Evolutionary conservation across 1,284 basidiomycete genomes (phyloP), one percentile per base, ranked within the genome.

Genomic region (Cryptococcus sp.): DNA sequence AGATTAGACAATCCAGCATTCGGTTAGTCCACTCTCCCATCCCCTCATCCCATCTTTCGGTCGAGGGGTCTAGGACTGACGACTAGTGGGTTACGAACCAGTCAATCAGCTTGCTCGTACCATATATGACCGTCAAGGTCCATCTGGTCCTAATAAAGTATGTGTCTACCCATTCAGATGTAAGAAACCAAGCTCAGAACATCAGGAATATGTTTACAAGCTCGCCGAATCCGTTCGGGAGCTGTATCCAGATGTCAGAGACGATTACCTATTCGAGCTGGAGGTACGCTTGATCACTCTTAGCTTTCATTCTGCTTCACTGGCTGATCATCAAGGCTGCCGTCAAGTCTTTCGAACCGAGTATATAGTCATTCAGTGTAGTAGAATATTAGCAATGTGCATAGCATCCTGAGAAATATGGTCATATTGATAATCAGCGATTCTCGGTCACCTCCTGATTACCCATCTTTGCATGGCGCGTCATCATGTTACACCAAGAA

Each of bases 131-230:
- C 55, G 67, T 23, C 10, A 48, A 24, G 70, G 70, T 10, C 70
- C 70, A 10, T 73, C 70, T 4, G 70, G 70, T 3, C 63, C 61
- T 1, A 73, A 73, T 52, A 67, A 61, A 41, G 70, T 66, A 39
- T 25, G 67, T 53, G 0, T 9, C 4, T 10, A 10, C 18, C 21
- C n/a, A 21, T 45, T 28, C 5, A 28, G 11, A 11, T 28, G 28
- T n/a, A 28, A 28, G 28, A 28, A 40, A 7, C 9, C 41, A 43
- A 5, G 41, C 41, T 43, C 5, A 21, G 16, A 36, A 19, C n/a
- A 21, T 2, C 41, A 70, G 70, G 70, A 73, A 13, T 73, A 73
- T 49, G 52, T 73, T 5, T 71, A 65, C 53, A 60, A 62, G 25
- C 60, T 73, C 5, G 70, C 70, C 2, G 64, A 69, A 22, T 61